Conservation (phyloP, 2,329 filamentous ascomycete genomes). For the Dothideomycetidae sp. region DNA sequence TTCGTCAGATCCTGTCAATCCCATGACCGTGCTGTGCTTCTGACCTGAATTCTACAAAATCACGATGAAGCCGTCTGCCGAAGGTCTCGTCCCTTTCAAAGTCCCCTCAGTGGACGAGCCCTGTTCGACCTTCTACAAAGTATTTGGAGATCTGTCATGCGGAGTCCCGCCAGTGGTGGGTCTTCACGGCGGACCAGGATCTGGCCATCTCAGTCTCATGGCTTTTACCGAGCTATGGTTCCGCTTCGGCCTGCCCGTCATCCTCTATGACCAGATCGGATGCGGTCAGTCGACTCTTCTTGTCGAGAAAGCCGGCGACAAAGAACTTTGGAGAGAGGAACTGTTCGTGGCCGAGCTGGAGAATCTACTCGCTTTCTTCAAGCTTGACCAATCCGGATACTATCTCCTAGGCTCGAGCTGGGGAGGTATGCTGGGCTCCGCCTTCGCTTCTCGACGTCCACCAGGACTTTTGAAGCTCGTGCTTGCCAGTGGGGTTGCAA, state of each 20-base stretch:
- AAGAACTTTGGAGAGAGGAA: slow-evolving; percentile 33
- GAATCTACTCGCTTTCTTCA: slow-evolving; percentile 32
- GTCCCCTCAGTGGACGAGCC: slow-evolving; percentile 15
- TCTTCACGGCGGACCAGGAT: slow-evolving; percentile 36
- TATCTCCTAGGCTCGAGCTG: slow-evolving; percentile 38
- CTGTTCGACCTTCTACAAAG: slow-evolving; percentile 22
- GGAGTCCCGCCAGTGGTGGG: slow-evolving; percentile 20
- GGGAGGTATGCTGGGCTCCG: slow-evolving; percentile 38
- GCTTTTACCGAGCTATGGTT: slow-evolving; percentile 27
- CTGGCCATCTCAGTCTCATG: slow-evolving; percentile 23
- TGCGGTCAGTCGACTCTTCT: slow-evolving; percentile 37
- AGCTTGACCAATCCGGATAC: slow-evolving; percentile 24
- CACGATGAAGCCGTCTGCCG: background rate
- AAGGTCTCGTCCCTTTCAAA: slow-evolving; percentile 13
- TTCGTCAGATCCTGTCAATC: no score
- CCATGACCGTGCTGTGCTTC: no score
- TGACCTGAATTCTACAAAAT: no score
- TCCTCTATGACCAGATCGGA: slow-evolving; percentile 43
- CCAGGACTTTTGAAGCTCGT: slow-evolving; percentile 28
- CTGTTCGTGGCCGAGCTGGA: slow-evolving; percentile 38
- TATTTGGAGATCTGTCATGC: slow-evolving; percentile 19
- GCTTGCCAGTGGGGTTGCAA: slow-evolving; percentile 18
- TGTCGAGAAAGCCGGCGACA: slow-evolving; percentile 30
- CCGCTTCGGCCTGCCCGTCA: slow-evolving; percentile 28
- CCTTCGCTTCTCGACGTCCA: slow-evolving; percentile 28